Evolutionary conservation across 306 rosid genomes (phyloP), one percentile per base, ranked within the genome.

Genomic region (Trifolium pratense): DNA sequence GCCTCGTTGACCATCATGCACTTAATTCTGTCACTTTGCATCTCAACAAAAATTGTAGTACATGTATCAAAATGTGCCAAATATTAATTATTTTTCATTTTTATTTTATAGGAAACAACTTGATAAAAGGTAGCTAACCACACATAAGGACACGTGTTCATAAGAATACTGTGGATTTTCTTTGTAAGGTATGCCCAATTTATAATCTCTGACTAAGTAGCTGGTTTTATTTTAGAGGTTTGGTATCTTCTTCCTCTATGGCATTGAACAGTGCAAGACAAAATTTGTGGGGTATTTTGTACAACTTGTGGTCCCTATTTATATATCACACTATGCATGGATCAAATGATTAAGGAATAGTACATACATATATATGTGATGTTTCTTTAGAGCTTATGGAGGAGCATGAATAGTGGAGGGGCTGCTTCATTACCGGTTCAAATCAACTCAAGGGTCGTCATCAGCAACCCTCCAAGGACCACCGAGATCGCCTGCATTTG

Each of bases 101-200:
- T 40, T 36, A 5, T 12, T 56, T 56, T 12, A 9, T 62, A 1
- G 9, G 10, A 66, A 58, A n/a, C 16, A 77, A 37, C 61, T 62
- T 62, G 11, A 21, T 32, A 21, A 60, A 21, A 9, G 5, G 20
- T 13, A 59, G 70, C 7, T 11, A 70, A 60, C 57, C 75, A 21
- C 21, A n/a, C 16, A 72, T 34, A 0, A 16, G 23, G 64, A 70
- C 80, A 70, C 78, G 46, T 20, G 72, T 67, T 75, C 17, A 12
- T 1, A 71, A 73, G 21, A 66, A 66, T 39, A 71, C 68, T 31
- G 75, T 76, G 75, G 84, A 55, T 68, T 11, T 39, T 5, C 6
- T 25, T 9, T 13, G 16, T 6, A 13, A 20, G 43, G 68, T 52
- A 52, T 52, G 6, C 31, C 21, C 21, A 21, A 9, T 14, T 42